A percentile compares a stretch with the other conserved stretches of the same genome.
Conservation (phyloP, 2,329 filamentous ascomycete genomes). For the Aureobasidium sp. region DNA sequence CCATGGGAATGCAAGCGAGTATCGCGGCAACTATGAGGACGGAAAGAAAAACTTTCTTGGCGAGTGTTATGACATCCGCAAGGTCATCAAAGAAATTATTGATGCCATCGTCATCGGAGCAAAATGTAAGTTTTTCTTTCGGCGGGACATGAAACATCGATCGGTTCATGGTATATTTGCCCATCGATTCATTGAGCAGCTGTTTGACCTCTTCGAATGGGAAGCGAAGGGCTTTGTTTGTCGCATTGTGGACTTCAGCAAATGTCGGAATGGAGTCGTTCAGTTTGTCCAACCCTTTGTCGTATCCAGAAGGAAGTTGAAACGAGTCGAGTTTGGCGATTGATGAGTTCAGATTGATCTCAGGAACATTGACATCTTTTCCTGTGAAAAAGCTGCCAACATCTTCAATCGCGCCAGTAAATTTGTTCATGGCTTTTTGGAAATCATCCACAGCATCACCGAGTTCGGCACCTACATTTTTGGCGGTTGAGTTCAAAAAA, state of each 20-base stretch:
- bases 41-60: conserved; percentile 69
- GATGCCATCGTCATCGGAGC: conserved; percentile 75
- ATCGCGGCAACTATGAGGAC: conserved; percentile 65
- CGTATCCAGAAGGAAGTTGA: conserved; percentile 60
- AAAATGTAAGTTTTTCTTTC: conserved; percentile 80
- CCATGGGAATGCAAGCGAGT: conserved; percentile 69
- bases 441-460: conserved; percentile 38
- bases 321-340: conserved; percentile 64
- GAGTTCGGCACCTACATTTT: conserved; percentile 51
- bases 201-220: conserved; percentile 78
- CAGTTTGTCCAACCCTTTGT: conserved; percentile 62
- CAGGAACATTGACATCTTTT: conserved; percentile 39
- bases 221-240: conserved; percentile 62
- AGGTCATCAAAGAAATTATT: conserved; percentile 75
- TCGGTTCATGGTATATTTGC: conserved; percentile 70
- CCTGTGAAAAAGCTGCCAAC: conserved; percentile 35
- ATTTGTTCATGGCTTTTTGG: conserved; percentile 49
- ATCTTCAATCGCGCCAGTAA: conserved; percentile 45
- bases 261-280: conserved; percentile 79
- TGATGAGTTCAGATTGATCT: conserved; percentile 58
- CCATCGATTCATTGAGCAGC: conserved; percentile 63
- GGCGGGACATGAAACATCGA: conserved; percentile 73
- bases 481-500: conserved; percentile 54
- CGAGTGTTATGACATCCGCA: conserved; percentile 57
- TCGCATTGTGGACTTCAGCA: conserved; percentile 73